These are phyloP conservation scores for Marasmius sp. DNA, from an alignment of 1,284 basidiomycete species.

Conservation along the genomic window DNA sequence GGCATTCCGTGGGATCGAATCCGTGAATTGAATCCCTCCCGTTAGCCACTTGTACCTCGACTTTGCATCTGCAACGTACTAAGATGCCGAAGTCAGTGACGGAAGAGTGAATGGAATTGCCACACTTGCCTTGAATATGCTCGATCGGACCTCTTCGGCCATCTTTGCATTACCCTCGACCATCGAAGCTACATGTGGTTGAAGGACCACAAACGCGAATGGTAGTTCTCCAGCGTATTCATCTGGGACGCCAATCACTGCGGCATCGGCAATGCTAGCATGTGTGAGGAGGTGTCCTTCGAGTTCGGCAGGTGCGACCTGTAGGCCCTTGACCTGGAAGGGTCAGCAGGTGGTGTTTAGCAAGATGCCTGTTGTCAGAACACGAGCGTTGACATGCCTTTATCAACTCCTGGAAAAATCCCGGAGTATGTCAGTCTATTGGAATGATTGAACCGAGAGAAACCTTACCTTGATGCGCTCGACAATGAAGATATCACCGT, in stretches of 20 bases:
- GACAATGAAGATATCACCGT: slow-evolving; percentile 14
- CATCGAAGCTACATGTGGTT: slow-evolving; percentile 8
- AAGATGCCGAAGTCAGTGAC: not conserved
- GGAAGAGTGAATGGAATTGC: not conserved
- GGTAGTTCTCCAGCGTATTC: slow-evolving; percentile 22
- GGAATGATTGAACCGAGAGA: not conserved
- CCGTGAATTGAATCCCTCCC: slow-evolving; percentile 52
- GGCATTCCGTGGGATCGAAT: slow-evolving; percentile 52
- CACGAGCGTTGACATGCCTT: slow-evolving; percentile 5
- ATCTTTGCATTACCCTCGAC: slow-evolving; percentile 1
- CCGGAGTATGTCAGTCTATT: not conserved
- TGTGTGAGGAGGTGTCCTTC: slow-evolving; percentile 24
- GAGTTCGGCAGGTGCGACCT: slow-evolving; percentile 15
- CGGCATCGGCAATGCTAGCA: slow-evolving; percentile 20
- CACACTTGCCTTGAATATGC: slow-evolving; percentile 17
- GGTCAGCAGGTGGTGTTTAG: not conserved
- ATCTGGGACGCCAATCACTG: slow-evolving; percentile 20
- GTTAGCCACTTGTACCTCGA: slow-evolving; percentile 56
- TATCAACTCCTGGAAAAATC: slow-evolving; percentile 10
- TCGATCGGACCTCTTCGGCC: slow-evolving; percentile 10
- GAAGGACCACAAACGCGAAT: slow-evolving; percentile 26
- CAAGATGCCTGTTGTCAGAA: not conserved
- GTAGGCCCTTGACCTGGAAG: slow-evolving; percentile 13
- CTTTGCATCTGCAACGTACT: slow-evolving; percentile 59
- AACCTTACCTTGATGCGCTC: slow-evolving; percentile 12